These are phyloP conservation scores for Phenoliferia sp. DNA, from an alignment of 1,284 basidiomycete genomes.

Conservation along the genomic window DNA sequence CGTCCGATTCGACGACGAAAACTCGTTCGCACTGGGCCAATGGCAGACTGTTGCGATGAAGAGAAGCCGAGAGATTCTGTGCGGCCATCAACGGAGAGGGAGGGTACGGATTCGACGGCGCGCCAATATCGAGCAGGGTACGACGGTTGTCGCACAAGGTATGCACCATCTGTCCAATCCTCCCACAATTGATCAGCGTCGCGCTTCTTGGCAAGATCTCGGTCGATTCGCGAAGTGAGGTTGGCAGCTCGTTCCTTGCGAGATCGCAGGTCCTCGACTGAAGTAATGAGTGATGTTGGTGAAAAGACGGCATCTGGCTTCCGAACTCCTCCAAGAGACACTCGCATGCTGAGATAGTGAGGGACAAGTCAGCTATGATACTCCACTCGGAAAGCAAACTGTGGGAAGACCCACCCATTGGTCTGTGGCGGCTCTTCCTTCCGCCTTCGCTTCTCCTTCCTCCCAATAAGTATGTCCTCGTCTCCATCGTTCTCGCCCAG, in stretches of 20 bases:
- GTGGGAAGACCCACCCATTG: constrained; percentile 38
- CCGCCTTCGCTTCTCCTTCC: constrained; percentile 51
- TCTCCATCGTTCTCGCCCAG: constrained; percentile 66
- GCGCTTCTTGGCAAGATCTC: constrained; percentile 59
- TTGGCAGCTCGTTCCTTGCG: constrained; percentile 55
- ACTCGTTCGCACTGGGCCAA: constrained; percentile 45
- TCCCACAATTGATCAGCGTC: constrained; percentile 71
- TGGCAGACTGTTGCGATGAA: constrained; percentile 23
- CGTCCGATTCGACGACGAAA: constrained; percentile 73
- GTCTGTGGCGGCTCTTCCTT: constrained; percentile 43
- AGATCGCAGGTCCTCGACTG: constrained; percentile 29
- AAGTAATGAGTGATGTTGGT: constrained; percentile 48
- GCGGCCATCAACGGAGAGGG: constrained; percentile 8
- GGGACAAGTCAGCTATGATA: neutral
- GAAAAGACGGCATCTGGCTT: constrained; percentile 48
- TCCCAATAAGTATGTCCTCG: constrained; percentile 69
- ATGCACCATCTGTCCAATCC: constrained; percentile 65
- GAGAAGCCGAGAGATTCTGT: constrained; percentile 31
- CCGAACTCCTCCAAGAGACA: constrained; percentile 49
- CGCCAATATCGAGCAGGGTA: constrained; percentile 38
- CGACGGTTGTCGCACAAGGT: constrained; percentile 38
- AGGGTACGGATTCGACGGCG: constrained; percentile 32
- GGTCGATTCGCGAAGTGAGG: constrained; percentile 64
- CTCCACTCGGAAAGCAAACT: too few species aligned
- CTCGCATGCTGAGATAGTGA: constrained; percentile 22